A percentile compares a stretch with the other conserved stretches of the same genome.
Evolutionary conservation across 139 green algal genomes (phyloP).

Genomic region (Nannochloris sp.): DNA sequence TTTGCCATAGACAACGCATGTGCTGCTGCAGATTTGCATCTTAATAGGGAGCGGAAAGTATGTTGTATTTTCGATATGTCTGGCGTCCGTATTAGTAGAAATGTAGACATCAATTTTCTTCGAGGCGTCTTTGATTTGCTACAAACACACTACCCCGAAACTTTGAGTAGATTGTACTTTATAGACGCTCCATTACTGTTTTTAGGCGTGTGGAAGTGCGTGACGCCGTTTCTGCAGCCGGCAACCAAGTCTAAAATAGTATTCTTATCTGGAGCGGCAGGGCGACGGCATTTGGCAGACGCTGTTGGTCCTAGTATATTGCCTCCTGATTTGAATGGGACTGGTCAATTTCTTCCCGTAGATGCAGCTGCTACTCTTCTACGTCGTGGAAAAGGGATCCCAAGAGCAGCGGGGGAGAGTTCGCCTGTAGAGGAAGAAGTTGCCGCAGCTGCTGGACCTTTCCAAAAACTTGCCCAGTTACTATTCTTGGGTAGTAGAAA

Average conservation of each 20-base stretch:
- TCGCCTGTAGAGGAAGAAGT: too few relatives aligned
- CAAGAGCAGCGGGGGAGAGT: too few relatives aligned
- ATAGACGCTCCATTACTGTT: conserved; percentile 60
- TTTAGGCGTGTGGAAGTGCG: conserved; percentile 52
- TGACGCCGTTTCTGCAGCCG: conserved; percentile 49
- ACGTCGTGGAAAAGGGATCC: not conserved
- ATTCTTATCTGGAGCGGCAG: conserved; percentile 31
- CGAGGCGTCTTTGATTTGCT: conserved; percentile 52
- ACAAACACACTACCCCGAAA: conserved; percentile 50
- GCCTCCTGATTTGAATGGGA: conserved; percentile 43
- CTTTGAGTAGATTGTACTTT: conserved; percentile 42
- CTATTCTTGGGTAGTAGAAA: too few relatives aligned
- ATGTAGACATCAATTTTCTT: conserved; percentile 45
- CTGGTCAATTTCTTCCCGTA: conserved; percentile 28
- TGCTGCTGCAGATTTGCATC: conserved; percentile 8
- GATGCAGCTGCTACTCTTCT: conserved; percentile 21
- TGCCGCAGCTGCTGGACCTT: too few relatives aligned
- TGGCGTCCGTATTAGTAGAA: conserved; percentile 22
- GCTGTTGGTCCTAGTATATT: conserved; percentile 36
- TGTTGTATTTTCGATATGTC: conserved; percentile 40
- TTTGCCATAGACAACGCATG: conserved; percentile 33
- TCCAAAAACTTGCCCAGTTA: too few relatives aligned
- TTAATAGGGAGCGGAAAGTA: conserved; percentile 25
- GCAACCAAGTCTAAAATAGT: conserved; percentile 49
- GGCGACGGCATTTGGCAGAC: conserved; percentile 4